These are phyloP conservation scores for Plasmodium gaboni DNA, from an alignment of 169 alveolate species.

Conservation along the genomic window DNA sequence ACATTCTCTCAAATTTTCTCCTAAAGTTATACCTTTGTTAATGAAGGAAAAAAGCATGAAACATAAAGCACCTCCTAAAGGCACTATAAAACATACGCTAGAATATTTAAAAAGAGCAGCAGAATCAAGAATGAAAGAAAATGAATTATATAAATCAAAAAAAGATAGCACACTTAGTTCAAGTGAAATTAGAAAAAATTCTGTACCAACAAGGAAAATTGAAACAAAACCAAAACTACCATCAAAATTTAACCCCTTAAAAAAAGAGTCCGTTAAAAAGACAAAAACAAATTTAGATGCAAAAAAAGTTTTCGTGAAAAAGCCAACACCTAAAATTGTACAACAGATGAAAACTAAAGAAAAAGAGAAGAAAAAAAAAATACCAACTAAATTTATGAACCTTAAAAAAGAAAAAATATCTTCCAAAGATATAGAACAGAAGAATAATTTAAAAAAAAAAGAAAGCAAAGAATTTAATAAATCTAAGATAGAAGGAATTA, in stretches of 20 bases:
- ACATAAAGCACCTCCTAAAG: conserved; percentile 61
- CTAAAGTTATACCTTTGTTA: conserved; percentile 39
- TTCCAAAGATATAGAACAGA: conserved; percentile 7
- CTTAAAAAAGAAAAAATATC: conserved; percentile 19
- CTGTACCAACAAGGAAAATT: conserved; percentile 11
- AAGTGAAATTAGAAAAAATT: not conserved
- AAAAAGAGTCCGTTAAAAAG: conserved; percentile 22
- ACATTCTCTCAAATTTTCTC: conserved; percentile 17
- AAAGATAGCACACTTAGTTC: not conserved
- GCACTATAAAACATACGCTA: conserved; percentile 45
- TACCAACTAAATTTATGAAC: conserved; percentile 13
- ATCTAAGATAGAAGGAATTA: not conserved
- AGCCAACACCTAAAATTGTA: conserved; percentile 37
- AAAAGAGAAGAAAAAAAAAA: conserved; percentile 44
- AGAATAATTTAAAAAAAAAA: conserved; percentile 12
- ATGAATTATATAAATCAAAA: not conserved
- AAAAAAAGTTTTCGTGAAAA: conserved; percentile 37
- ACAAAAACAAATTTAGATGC: conserved; percentile 22
- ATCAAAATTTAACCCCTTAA: conserved; percentile 34
- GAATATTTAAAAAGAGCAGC: conserved; percentile 28
- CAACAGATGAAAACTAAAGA: conserved; percentile 31
- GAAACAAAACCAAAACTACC: conserved; percentile 22
- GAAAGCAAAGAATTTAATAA: conserved; percentile 2
- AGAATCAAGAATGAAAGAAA: conserved; percentile 40
- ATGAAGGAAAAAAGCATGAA: conserved; percentile 44